Conservation (phyloP, 805 yeast genomes). For the Nakazawaea holstii region DNA sequence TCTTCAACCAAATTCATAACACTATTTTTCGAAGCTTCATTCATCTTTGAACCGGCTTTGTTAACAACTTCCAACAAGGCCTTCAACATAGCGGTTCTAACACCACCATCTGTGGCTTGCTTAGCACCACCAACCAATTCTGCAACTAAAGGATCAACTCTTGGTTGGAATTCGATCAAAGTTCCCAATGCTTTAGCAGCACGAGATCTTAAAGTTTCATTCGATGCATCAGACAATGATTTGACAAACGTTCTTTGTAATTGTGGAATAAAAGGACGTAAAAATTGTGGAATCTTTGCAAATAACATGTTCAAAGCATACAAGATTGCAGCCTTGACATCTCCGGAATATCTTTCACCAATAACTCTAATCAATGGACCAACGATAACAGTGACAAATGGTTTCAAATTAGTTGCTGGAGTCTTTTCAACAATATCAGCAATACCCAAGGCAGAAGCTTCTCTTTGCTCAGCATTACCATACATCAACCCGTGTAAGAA, state of each 20-base stretch:
- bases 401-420: constrained; percentile 74
- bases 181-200: constrained; percentile 91
- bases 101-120: constrained; percentile 58
- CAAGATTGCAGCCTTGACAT: constrained; percentile 91
- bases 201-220: constrained; percentile 67
- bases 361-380: constrained; percentile 98
- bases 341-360: constrained; percentile 90
- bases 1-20: constrained; percentile 72
- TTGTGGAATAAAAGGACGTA: constrained; percentile 96
- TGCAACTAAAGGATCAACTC: constrained; percentile 87
- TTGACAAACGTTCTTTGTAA: constrained; percentile 95
- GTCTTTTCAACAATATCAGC: constrained; percentile 84
- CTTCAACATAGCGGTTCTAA: constrained; percentile 78
- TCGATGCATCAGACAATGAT: constrained; percentile 73
- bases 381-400: constrained; percentile 87
- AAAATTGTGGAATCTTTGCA: constrained; percentile 78
- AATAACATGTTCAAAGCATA: constrained; percentile 76
- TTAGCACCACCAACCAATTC: constrained; percentile 78
- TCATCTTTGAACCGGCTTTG: constrained; percentile 74
- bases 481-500: constrained; percentile 95
- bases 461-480: constrained; percentile 81
- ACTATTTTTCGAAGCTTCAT: constrained; percentile 62
- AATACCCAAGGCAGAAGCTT: constrained; percentile 80
- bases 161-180: constrained; percentile 81
- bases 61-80: constrained; percentile 79